Conservation (phyloP, 1,284 basidiomycete species). For the Malassezia restricta region DNA sequence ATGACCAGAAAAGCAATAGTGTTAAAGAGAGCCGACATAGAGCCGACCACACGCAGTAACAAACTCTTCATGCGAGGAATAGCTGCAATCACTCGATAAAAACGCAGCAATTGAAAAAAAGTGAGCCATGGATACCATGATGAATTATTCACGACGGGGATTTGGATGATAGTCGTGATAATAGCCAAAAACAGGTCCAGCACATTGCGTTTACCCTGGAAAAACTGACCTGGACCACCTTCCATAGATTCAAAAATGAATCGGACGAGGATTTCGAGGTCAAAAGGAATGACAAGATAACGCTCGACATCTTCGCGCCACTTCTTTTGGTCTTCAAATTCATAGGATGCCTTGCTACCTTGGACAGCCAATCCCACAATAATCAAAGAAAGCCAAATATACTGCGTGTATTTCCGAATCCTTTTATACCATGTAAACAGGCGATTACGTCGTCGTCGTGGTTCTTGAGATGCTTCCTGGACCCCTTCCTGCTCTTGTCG, state of each 20-base stretch:
- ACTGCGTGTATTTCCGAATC: constrained; percentile 37
- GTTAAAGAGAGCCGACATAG: constrained; percentile 78
- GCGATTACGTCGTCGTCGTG: background rate
- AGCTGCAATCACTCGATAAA: constrained; percentile 83
- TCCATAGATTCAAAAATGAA: constrained; percentile 55
- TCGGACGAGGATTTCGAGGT: constrained; percentile 72
- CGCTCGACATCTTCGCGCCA: constrained; percentile 56
- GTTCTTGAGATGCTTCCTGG: background rate
- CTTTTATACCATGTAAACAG: constrained; percentile 26
- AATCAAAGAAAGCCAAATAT: constrained; percentile 54
- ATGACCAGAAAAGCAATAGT: constrained; percentile 85
- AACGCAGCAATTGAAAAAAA: constrained; percentile 72
- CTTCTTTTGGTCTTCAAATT: constrained; percentile 14
- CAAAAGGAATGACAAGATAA: constrained; percentile 70
- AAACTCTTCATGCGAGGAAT: constrained; percentile 61
- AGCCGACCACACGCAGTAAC: constrained; percentile 65
- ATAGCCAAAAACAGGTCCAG: constrained; percentile 74
- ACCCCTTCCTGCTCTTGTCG: background rate
- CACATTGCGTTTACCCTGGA: constrained; percentile 58
- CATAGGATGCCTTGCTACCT: constrained; percentile 57
- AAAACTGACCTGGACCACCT: constrained; percentile 72
- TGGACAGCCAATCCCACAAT: constrained; percentile 57
- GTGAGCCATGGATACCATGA: constrained; percentile 77
- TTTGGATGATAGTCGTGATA: constrained; percentile 67
- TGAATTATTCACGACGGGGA: constrained; percentile 61